Evolutionary conservation across 1,139 yeast genomes (phyloP), one percentile per base, ranked within the genome.

Genomic region (Petasospora fabianii): DNA sequence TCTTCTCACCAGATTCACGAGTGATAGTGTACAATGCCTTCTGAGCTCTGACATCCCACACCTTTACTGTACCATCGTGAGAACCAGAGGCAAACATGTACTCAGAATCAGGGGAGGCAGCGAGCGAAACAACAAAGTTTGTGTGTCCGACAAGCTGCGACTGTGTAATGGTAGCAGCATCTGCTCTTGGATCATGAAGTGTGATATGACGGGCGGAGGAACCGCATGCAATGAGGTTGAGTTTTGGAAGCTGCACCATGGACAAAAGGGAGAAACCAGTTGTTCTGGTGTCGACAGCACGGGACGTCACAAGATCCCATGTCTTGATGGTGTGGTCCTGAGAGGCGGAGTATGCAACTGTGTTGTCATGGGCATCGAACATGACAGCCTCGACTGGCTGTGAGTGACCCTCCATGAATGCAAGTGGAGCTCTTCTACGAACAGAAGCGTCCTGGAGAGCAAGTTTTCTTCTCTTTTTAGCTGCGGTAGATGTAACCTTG

Each of bases 191-290:
- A 61, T 92, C 99, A 59, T 87, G 95, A 48, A 90, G 69, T 46
- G 88, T 83, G 51, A 92, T 88, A 62, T 90, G 97, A 64, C 97
- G 84, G 15, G 97, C 97, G 12, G 96, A 84, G 4, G 97, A 88
- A 16, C 99, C 99, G 40, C 94, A 77, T 8, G 92, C 96, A 37
- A 94, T 67, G 43, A 92, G 69, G 48, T 82, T 77, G 46, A 77
- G 68, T 44, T 69, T 68, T 19, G 86, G 78, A 44, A 92, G 66
- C 49, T 82, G 81, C 31, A 81, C 70, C 31, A 90, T 65, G 1
- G 96, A 84, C 34, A 90, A 71, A 47, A 92, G 70, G 8, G 97
- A 82, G 64, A 76, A 88, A n/a, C 92, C 84, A 0, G 97, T 88
- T 18, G 85, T 76, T 62, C 87, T 81, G 5, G 97, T 84, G 59